phyloP scores from a whole-genome alignment of 2,329 filamentous ascomycete genomes.

The Stachybotrys echinatus region DNA sequence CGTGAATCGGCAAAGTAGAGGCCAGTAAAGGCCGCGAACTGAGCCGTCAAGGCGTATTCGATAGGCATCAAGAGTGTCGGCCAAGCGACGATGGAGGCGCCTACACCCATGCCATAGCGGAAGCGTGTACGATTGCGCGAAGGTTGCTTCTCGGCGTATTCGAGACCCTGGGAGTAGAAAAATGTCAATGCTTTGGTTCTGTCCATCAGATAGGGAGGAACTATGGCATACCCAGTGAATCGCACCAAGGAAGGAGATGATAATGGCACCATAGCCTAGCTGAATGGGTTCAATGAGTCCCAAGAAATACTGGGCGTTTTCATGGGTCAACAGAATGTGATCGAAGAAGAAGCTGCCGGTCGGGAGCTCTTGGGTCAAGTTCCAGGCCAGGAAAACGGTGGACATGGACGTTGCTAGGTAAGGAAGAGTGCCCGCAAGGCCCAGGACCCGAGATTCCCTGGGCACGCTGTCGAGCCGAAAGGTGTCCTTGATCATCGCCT shows the following conservation, averaged over 20 bases:
- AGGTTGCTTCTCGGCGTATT: slow-evolving; percentile 68
- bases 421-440: slow-evolving; percentile 74
- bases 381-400: slow-evolving; percentile 77
- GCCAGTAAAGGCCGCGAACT: slow-evolving; percentile 79
- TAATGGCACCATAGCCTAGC: slow-evolving; percentile 85
- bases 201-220: neutral
- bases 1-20: slow-evolving; percentile 81
- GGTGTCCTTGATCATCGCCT: slow-evolving; percentile 64
- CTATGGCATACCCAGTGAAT: slow-evolving; percentile 73
- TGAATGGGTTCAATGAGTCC: slow-evolving; percentile 79
- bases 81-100: slow-evolving; percentile 80
- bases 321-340: slow-evolving; percentile 57
- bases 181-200: slow-evolving; percentile 5
- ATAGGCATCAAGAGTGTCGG: slow-evolving; percentile 80
- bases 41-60: slow-evolving; percentile 78
- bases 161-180: slow-evolving; percentile 52
- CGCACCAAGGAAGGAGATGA: slow-evolving; percentile 89
- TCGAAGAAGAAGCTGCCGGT: slow-evolving; percentile 51
- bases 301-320: slow-evolving; percentile 67
- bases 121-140: slow-evolving; percentile 60
- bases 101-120: slow-evolving; percentile 78
- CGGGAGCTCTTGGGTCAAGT: slow-evolving; percentile 65
- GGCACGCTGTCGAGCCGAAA: slow-evolving; percentile 62
- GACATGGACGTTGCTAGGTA: slow-evolving; percentile 80
- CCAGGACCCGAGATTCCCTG: slow-evolving; percentile 61